Evolutionary conservation across 805 yeast genomes (phyloP).

Genomic region (Ogataea degrootiae): DNA sequence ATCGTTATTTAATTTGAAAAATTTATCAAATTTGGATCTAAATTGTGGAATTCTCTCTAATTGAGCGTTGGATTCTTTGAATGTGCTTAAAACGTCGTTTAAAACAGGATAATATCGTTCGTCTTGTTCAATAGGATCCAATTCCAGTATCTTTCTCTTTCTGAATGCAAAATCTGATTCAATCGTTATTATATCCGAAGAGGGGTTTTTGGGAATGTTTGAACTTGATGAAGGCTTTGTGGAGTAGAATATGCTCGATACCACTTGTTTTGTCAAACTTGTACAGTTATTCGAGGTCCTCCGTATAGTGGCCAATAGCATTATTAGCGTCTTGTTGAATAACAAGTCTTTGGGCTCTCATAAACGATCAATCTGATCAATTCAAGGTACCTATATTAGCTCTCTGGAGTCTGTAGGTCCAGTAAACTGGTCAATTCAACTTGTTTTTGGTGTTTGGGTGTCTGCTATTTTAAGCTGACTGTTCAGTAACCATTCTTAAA

Average conservation of each 20-base stretch:
- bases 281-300: too few species aligned
- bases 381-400: too few species aligned
- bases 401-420: too few species aligned
- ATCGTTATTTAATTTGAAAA: conserved; percentile 20
- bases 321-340: too few species aligned
- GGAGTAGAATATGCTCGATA: background rate
- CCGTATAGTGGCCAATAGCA: too few species aligned
- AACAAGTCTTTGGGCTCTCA: too few species aligned
- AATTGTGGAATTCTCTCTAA: conserved; percentile 37
- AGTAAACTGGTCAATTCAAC: too few species aligned
- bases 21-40: conserved; percentile 24
- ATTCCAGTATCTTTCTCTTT: conserved; percentile 14
- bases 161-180: conserved; percentile 33
- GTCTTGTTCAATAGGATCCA: conserved; percentile 17
- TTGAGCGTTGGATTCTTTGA: background rate
- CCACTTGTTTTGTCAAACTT: too few species aligned
- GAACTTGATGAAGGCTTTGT: background rate
- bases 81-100: conserved; percentile 2
- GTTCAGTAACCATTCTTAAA: too few species aligned
- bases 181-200: conserved; percentile 12
- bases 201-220: background rate
- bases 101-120: conserved; percentile 23
- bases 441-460: too few species aligned
- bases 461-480: too few species aligned
- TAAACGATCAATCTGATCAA: too few species aligned